phyloP scores from a whole-genome alignment of 345 rosid genomes.

The Citrus reticulata region DNA sequence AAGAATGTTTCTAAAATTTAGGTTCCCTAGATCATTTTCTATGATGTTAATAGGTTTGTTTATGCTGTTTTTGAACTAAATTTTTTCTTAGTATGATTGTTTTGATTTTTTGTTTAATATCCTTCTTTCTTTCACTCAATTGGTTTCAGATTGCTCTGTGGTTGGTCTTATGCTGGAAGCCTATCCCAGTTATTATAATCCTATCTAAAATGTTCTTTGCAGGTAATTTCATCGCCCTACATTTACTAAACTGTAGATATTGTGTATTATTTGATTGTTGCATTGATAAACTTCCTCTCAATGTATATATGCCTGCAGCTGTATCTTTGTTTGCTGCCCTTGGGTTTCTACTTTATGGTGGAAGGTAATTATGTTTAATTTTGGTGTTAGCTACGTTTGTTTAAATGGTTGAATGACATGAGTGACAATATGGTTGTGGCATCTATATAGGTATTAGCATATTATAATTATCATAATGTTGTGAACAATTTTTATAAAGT shows the following conservation, averaged over 20 bases:
- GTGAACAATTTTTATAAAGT: background rate
- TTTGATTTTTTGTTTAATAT: background rate
- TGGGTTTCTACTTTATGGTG: slow-evolving; percentile 87
- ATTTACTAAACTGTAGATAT: background rate
- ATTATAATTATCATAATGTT: background rate
- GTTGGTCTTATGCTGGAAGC: slow-evolving; percentile 83
- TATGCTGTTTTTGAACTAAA: background rate
- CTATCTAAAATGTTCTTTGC: slow-evolving; percentile 87
- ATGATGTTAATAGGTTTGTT: background rate
- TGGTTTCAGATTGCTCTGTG: slow-evolving; percentile 66
- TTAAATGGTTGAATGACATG: slow-evolving; percentile 2
- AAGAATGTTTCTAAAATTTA: no score
- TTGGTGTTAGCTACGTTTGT: slow-evolving; percentile 1
- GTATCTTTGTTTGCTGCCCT: slow-evolving; percentile 82
- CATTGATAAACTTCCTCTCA: slow-evolving; percentile 14
- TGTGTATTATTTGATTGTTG: background rate
- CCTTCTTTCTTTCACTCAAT: slow-evolving; percentile 3
- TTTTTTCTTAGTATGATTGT: background rate
- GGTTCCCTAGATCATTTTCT: no score
- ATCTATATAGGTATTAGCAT: background rate
- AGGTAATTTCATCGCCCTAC: slow-evolving; percentile 33
- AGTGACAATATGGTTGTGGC: background rate
- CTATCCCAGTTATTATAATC: slow-evolving; percentile 44
- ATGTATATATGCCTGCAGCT: slow-evolving; percentile 33
- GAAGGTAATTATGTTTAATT: slow-evolving; percentile 53